A percentile compares a stretch with the other conserved stretches of the same genome.
Evolutionary conservation across 768 basidiomycete genomes (phyloP).

Genomic region (Rubroboletus satanas): DNA sequence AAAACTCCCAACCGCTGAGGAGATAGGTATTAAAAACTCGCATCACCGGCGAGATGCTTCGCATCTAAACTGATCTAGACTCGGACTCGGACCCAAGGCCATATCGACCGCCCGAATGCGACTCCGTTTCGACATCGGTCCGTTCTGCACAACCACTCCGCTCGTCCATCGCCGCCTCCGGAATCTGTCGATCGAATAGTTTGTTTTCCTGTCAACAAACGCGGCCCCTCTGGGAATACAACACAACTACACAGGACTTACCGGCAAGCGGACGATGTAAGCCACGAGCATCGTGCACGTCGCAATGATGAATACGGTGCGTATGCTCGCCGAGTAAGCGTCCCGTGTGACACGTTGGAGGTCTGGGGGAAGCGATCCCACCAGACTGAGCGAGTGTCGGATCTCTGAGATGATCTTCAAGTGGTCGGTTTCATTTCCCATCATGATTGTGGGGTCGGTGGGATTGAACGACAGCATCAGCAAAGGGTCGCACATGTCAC

Average conservation of each 20-base stretch:
- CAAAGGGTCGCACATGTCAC: too few species aligned
- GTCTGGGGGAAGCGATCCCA: constrained; percentile 7
- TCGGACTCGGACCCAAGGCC: background rate
- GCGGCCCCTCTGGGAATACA: background rate
- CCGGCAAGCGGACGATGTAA: constrained; percentile 6
- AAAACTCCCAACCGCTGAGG: too few species aligned
- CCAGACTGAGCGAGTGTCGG: constrained; percentile 11
- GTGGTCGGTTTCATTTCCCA: background rate
- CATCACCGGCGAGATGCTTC: background rate
- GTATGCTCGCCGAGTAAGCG: constrained; percentile 7
- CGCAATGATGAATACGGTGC: constrained; percentile 10
- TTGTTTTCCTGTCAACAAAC: background rate
- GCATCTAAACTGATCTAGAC: background rate
- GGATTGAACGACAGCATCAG: background rate
- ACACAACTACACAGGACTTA: background rate
- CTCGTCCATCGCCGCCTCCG: background rate
- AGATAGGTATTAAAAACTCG: too few species aligned
- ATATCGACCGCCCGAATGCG: background rate
- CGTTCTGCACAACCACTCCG: too few species aligned
- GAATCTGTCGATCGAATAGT: background rate
- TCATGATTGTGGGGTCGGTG: background rate
- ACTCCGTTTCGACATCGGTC: background rate
- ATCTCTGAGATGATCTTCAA: constrained; percentile 9
- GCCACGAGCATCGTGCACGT: constrained; percentile 1
- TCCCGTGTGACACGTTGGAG: constrained; percentile 10